These are phyloP conservation scores for Zea luxurians DNA, from an alignment of 176 grass and related monocot genomes.

Conservation along the genomic window DNA sequence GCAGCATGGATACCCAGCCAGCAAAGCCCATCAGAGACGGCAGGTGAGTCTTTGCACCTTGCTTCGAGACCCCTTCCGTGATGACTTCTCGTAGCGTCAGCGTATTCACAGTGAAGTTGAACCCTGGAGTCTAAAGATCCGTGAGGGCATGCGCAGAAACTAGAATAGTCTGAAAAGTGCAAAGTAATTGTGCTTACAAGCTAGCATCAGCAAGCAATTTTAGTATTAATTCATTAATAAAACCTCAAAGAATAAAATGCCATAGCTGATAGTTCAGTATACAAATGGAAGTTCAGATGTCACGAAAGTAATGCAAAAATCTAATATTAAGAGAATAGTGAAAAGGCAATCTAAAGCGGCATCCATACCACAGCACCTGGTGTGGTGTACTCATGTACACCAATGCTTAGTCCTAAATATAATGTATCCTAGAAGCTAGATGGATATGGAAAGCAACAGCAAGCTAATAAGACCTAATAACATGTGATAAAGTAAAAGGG, in stretches of 20 bases:
- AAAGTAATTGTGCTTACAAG: background rate
- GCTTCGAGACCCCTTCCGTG: background rate
- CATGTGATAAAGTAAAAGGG: background rate
- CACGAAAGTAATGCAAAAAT: background rate
- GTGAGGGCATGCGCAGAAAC: background rate
- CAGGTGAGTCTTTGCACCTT: background rate
- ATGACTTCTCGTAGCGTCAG: background rate
- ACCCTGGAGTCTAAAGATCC: background rate
- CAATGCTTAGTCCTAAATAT: background rate
- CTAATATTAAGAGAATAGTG: background rate
- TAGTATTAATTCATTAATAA: slow-evolving; percentile 10
- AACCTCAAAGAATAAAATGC: background rate
- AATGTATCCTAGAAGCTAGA: slow-evolving; percentile 9
- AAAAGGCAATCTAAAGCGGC: background rate
- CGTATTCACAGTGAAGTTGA: background rate
- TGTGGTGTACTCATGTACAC: background rate
- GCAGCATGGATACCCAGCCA: background rate
- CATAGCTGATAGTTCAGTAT: background rate
- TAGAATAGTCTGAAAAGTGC: background rate
- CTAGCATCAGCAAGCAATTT: background rate
- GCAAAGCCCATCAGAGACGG: slow-evolving; percentile 46
- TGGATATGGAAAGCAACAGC: background rate
- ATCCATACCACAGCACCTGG: background rate
- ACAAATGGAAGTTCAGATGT: background rate
- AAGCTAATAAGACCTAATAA: background rate